Base-by-base conservation (phyloP, 2,329 filamentous ascomycete genomes). In the Penicillium sp. region DNA sequence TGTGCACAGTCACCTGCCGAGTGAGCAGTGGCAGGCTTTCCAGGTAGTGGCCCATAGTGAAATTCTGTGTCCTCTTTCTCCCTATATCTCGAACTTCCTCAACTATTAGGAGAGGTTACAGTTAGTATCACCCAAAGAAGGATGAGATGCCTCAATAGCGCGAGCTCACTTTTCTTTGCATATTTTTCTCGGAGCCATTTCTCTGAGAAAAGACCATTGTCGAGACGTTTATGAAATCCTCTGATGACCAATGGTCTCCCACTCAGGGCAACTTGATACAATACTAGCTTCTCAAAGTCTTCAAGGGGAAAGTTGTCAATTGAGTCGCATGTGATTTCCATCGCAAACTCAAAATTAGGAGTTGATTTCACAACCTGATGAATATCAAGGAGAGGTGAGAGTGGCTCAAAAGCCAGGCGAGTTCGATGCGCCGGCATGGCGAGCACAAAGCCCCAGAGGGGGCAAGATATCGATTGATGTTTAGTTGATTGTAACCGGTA, bases 241-340 rank as follows among this genome's bases (percentile, higher is more conserved):
- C 96, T 91, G 52, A 99, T 88, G 11, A 97, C 89, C 7, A 99
- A 79, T 2, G 94, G 94, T 63, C 91, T 91, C 2, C 94, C 94
- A 26, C 87, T 88, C 46, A 88, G 81, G 49, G 97, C 87, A 16
- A 97, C 91, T 73, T 96, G 89, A 7, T 91, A 80, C 44, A 88
- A 77, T 0, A 97, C 87, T 10, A 97, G 82, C 72, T 90, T 90
- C 73, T 97, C 91, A 58, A 99, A 95, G 35, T 87, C 84, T 47
- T 89, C 84, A 22, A 89, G 80, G 1, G 90, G 89, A 55, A 95
- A 84, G 48, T 85, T 82, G 55, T 88, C 85, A 64, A 97, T 89
- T 71, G 90, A 88, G 31, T 89, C 82, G 60, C 85, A 88, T 5
- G 88, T 88, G 35, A 97, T 88, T 46, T 91, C 86, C 48, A 88